Evolutionary conservation across 805 yeast genomes (phyloP), one percentile per base, ranked within the genome.

Genomic region (Starmerella cellae): DNA sequence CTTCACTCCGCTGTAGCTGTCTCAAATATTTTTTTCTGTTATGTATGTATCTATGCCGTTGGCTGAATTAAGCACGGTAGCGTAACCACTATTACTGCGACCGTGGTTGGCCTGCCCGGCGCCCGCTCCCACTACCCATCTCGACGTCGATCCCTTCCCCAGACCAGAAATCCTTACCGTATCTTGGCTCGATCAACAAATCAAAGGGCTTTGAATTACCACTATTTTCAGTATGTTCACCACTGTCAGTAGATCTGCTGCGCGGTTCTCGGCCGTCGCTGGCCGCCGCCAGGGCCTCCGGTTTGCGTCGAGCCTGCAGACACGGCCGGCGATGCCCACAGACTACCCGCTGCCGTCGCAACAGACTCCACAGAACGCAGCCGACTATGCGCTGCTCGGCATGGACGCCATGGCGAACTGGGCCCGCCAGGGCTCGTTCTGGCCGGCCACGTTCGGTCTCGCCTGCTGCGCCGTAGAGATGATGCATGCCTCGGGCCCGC

Each of bases 381-480:
- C 81, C 48, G 94, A 82, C 63, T 82, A 82, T 55, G 85, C 84
- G 2, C 69, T 82, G 59, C 82, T 94, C 16, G 74, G 87, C 18
- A 65, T 82, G 54, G 94, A 82, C 58, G 77, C 77, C 48, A 73
- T 82, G 49, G 85, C 85, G 50, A 79, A 79, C 66, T 82, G 94
- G 94, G 93, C 88, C 1, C 73, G 94, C 63, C 84, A 81, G 59
- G 83, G 93, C 22, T 80, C 91, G 1, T 82, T 82, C 62, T 82
- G 94, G 94, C 94, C 94, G 8, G 87, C 82, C 36, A 82, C 94
- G 29, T 82, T 82, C 62, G 94, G 94, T 27, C 68, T 82, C 57
- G 94, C 94, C 8, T 82, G 94, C 65, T 82, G 94, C 68, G 94
- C 94, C 47, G 93, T 82, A 33, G 94, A 82, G 65, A 82, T 82